Evolutionary conservation across 2,329 filamentous ascomycete genomes (phyloP), one percentile per base, ranked within the genome.

Genomic region (Xylariales sp.): DNA sequence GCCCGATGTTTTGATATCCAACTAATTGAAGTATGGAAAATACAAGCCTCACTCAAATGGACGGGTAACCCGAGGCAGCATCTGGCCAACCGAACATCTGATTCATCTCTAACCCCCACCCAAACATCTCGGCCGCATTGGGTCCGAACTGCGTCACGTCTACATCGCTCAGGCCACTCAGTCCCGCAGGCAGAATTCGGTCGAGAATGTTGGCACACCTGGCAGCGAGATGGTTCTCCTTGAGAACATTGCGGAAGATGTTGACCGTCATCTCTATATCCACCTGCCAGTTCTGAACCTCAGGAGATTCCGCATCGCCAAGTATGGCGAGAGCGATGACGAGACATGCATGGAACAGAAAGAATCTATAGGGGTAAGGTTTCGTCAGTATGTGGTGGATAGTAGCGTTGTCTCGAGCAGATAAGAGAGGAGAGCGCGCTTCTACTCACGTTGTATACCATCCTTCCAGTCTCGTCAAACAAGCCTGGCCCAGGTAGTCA

Each of bases 341-440:
- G 2, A 59, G 51, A 21, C 53, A 54, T 2, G 56, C 55, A 37
- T 59, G 56, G 31, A 59, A 58, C 5, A 58, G 43, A 29, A 56
- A 59, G 44, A 50, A 57, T n/a, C 53, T 54, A 17, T 12, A 7
- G 34, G 30, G 12, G 16, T 40, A 13, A 38, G 29, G n/a, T 27
- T 25, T 8, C 3, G 4, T 29, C 8, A 8, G 14, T n/a, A 12
- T 20, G 21, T 20, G 11, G n/a, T n/a, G n/a, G n/a, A n/a, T n/a
- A n/a, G n/a, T n/a, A n/a, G n/a, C n/a, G n/a, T n/a, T n/a, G n/a
- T n/a, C n/a, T n/a, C n/a, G n/a, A n/a, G n/a, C n/a, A n/a, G n/a
- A n/a, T n/a, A n/a, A n/a, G n/a, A n/a, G n/a, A n/a, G n/a, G n/a
- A n/a, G n/a, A n/a, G n/a, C n/a, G n/a, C n/a, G n/a, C n/a, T 11